Conservation (phyloP, 2,329 filamentous ascomycete genomes). For the Trichophyton schoenleinii region DNA sequence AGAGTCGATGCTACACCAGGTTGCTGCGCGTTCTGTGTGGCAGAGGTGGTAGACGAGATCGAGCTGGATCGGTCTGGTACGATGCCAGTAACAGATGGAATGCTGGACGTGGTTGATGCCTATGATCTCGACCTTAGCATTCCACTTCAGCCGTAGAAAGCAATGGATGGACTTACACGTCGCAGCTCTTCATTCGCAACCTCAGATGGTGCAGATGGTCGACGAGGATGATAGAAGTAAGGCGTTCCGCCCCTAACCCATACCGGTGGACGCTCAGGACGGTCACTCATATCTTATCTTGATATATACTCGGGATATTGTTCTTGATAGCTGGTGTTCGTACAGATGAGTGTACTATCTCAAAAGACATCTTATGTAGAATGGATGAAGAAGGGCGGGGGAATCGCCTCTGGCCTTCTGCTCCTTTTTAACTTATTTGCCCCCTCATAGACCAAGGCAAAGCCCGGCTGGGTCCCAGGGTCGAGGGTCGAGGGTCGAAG, state of each 20-base stretch:
- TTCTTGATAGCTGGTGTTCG: not conserved
- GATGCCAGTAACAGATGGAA: conserved; percentile 1
- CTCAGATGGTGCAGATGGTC: not conserved
- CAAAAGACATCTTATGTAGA: not conserved
- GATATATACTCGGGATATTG: not conserved
- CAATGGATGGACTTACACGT: conserved; percentile 4
- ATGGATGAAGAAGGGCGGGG: not conserved
- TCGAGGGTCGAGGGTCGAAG: not conserved
- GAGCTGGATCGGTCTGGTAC: not conserved
- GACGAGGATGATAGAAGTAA: conserved; percentile 10
- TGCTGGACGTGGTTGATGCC: conserved; percentile 17
- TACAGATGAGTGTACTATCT: not conserved
- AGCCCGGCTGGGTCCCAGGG: not conserved
- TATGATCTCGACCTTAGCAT: not conserved
- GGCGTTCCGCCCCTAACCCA: conserved; percentile 14
- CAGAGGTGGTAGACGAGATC: not conserved
- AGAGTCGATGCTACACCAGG: conserved; percentile 7
- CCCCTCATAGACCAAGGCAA: not conserved
- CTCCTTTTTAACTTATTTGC: not conserved
- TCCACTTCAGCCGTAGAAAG: not conserved
- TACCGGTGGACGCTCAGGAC: conserved; percentile 13
- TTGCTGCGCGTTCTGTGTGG: conserved; percentile 12
- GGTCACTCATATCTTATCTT: conserved; percentile 7
- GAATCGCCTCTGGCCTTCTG: not conserved
- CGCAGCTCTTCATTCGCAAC: conserved; percentile 3